Percentiles rank a stretch among this genome's conserved stretches.
phyloP scores from a whole-genome alignment of 495 filamentous ascomycete genomes.

The Apodospora peruviana region DNA sequence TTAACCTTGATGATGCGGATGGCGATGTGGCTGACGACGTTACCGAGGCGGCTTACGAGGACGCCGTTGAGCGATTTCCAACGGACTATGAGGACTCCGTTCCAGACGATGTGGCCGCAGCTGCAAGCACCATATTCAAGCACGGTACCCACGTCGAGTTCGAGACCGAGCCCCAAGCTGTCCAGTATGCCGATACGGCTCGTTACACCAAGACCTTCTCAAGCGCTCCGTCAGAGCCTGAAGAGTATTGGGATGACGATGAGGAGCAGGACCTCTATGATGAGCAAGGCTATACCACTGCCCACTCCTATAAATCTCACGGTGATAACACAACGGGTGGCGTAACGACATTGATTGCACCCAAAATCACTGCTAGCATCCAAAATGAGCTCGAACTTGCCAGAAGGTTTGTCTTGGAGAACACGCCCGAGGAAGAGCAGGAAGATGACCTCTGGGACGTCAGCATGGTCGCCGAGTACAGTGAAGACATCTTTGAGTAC shows the following conservation, averaged over 20 bases:
- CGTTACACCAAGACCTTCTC: conserved; percentile 13
- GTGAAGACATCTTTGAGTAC: conserved; percentile 90
- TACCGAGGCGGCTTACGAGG: conserved; percentile 36
- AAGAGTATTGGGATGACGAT: conserved; percentile 73
- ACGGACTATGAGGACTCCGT: conserved; percentile 7
- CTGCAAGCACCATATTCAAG: conserved; percentile 1
- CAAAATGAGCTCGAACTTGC: conserved; percentile 65
- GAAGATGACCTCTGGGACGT: conserved; percentile 89
- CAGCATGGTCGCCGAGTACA: conserved; percentile 98
- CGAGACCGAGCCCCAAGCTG: neutral
- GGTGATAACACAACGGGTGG: conserved; percentile 76
- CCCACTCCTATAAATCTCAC: conserved; percentile 65
- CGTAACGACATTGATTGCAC: conserved; percentile 63
- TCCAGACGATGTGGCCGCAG: conserved; percentile 2
- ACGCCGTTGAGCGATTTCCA: conserved; percentile 35
- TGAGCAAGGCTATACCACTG: conserved; percentile 76
- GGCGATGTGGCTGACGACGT: conserved; percentile 28
- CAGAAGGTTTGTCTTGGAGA: conserved; percentile 58
- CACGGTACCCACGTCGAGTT: conserved; percentile 5
- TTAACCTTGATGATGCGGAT: conserved; percentile 17
- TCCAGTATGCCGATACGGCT: conserved; percentile 1
- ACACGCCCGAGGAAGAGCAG: conserved; percentile 49
- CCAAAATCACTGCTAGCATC: conserved; percentile 56
- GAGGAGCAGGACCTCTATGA: conserved; percentile 73
- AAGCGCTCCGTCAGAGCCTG: conserved; percentile 43